Evolutionary conservation across 306 rosid genomes (phyloP), one percentile per base, ranked within the genome.

Genomic region (Cicer yamashitae): DNA sequence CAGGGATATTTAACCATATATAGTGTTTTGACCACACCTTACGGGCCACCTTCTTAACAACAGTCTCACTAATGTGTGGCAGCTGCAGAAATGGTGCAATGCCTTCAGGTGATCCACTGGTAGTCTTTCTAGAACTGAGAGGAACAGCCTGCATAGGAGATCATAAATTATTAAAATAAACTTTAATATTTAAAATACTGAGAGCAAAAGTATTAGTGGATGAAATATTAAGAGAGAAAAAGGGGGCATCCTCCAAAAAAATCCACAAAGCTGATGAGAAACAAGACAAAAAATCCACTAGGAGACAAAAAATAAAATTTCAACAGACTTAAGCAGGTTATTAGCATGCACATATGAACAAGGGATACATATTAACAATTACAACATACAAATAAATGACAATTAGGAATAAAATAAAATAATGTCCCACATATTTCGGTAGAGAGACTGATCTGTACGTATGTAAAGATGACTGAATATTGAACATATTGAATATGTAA

Each of bases 71-170:
- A 70, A 92, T 84, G 88, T 96, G 99, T 3, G 98, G 99, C 82
- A 96, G 79, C 96, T 96, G 98, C 77, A 96, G 82, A 86, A 96
- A 96, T 14, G 98, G 96, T 71, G 99, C 99, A 86, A 77, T 87
- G 75, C 99, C 99, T 85, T 92, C 97, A 57, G 97, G 87, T 58
- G 93, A 89, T 74, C 97, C 99, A 70, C 99, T 96, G 18, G 86
- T 88, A 63, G 92, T 80, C 86, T 94, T 94, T 73, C 91, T 92
- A 66, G 99, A 86, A 75, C 94, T 83, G 41, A 94, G 96, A 82
- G 99, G 97, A 83, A 92, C 97, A 86, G 96, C 99, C 97, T 94
- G 84, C 83, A 84, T 53, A 59, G 67, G 52, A 70, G 45, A 58
- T 41, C 77, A 76, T 61, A 13, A 57, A 56, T 57, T 13, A 63